Evolutionary conservation across 2,329 filamentous ascomycete genomes (phyloP), one percentile per base, ranked within the genome.

Genomic region (Clarireedia paspali): DNA sequence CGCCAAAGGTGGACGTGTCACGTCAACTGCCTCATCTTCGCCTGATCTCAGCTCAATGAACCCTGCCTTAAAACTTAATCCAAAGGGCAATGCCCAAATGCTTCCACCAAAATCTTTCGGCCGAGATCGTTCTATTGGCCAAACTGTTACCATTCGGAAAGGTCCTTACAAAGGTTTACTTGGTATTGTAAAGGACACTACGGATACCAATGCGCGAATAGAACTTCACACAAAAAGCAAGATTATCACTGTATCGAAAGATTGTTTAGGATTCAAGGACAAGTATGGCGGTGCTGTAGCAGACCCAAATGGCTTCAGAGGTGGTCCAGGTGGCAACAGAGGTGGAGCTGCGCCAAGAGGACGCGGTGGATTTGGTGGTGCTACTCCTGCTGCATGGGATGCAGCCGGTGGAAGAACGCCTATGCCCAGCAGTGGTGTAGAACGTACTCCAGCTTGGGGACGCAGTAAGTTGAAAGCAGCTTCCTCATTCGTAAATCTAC

Each of bases 181-280:
- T 44, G 94, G 94, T 64, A 95, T 96, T 62, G 91, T 99, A 64
- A 96, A 96, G 70, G 92, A 97, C 68, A 88, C 92, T 0, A 95
- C 89, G 6, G 91, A 95, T 64, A 82, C 82, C 3, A 83, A 88
- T 66, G 92, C 90, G 30, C 87, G 91, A 60, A 88, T 99, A 44
- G 94, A 99, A 73, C 76, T 99, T 40, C 92, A 97, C 69, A 91
- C 91, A 5, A 96, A 95, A 75, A 89, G 85, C 73, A 97, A 96
- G 77, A 87, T 89, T 15, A 83, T 97, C 59, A 91, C 87, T 6
- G 83, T 97, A 38, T 81, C 84, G 20, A 95, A 95, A 68, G 85
- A 88, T 10, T 82, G 87, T 56, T 75, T 99, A n/a, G 82, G 82
- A 24, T 88, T 95, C 73, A 91, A 92, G 71, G 92, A 99, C 75